Evolutionary conservation across 306 rosid species (phyloP).

Genomic region (Prunus armeniaca): DNA sequence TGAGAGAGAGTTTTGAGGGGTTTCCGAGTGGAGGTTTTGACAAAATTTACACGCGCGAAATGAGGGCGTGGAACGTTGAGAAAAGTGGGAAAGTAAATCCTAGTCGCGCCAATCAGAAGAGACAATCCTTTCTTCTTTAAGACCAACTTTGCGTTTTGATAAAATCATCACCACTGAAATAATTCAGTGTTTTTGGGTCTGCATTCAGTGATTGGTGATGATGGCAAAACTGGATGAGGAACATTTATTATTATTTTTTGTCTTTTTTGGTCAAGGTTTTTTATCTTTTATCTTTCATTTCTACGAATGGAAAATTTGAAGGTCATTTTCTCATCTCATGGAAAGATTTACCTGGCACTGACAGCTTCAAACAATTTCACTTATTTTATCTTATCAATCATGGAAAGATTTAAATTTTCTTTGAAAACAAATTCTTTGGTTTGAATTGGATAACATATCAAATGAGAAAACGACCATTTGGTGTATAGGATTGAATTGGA

Average conservation of each 20-base stretch:
- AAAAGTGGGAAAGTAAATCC: conserved; percentile 14
- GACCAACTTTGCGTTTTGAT: conserved; percentile 10
- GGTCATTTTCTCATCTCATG: not conserved
- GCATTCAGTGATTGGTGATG: no score
- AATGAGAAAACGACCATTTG: no score
- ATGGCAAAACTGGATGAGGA: no score
- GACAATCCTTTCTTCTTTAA: conserved; percentile 40
- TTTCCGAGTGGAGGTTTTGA: no score
- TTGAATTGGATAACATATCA: no score
- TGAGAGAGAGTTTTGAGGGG: not conserved
- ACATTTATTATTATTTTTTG: no score
- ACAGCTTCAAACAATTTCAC: not conserved
- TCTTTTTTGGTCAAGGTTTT: not conserved
- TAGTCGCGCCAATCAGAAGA: conserved; percentile 50
- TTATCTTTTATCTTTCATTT: not conserved
- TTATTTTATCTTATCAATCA: not conserved
- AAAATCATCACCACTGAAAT: not conserved
- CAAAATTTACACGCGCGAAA: conserved; percentile 20
- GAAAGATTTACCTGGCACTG: not conserved
- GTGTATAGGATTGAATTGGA: no score
- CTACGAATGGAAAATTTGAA: not conserved
- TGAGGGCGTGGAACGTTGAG: conserved; percentile 27
- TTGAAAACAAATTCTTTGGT: no score
- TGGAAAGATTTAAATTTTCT: no score
- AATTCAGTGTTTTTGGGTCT: not conserved